Evolutionary conservation across 306 rosid species (phyloP).

Genomic region (Dryas drummondii): DNA sequence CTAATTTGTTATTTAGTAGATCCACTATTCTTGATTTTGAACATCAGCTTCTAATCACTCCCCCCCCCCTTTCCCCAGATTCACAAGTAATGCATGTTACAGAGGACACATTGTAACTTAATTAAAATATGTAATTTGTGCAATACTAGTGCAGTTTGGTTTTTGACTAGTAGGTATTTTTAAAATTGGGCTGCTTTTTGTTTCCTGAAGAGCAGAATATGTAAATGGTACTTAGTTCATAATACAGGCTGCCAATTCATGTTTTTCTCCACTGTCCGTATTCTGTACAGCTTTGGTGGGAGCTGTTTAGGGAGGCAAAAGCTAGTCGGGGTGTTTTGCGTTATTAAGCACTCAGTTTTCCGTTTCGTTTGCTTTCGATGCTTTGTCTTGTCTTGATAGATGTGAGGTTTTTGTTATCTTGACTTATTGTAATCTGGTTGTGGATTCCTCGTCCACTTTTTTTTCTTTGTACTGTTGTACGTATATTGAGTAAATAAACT

Average conservation of each 20-base stretch:
- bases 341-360: not conserved
- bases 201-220: not conserved
- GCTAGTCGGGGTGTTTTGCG: too few species aligned
- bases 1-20: not conserved
- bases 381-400: not conserved
- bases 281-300: too few species aligned
- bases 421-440: too few species aligned
- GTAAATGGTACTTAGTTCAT: not conserved
- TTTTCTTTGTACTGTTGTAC: too few species aligned
- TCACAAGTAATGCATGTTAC: not conserved
- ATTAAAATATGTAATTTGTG: not conserved
- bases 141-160: not conserved
- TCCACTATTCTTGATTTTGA: not conserved
- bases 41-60: not conserved
- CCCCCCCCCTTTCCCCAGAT: too few species aligned
- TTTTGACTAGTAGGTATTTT: not conserved
- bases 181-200: not conserved
- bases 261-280: too few species aligned
- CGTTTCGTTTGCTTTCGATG: not conserved
- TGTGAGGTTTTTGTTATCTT: too few species aligned
- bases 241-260: too few species aligned
- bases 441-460: too few species aligned
- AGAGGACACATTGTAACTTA: not conserved
- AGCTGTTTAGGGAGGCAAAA: too few species aligned
- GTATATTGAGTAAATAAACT: too few species aligned